These are phyloP conservation scores for Termitomyces sp. DNA, from an alignment of 768 basidiomycete genomes.

Conservation along the genomic window DNA sequence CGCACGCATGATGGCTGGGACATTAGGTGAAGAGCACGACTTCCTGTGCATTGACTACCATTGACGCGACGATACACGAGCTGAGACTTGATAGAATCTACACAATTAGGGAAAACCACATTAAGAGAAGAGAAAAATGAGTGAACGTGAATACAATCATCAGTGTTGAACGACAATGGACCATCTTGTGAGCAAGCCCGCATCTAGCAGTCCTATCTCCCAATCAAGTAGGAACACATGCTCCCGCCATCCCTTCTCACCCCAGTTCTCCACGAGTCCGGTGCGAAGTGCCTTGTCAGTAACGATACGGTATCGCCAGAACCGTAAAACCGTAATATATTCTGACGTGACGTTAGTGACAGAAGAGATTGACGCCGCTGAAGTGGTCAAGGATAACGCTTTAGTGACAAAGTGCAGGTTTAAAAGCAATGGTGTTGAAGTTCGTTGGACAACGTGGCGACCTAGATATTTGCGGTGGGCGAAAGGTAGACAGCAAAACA, in stretches of 20 bases:
- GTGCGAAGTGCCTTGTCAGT: conserved; percentile 25
- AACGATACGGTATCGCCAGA: conserved; percentile 26
- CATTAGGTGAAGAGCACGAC: background rate
- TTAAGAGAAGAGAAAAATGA: background rate
- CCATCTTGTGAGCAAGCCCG: conserved; percentile 49
- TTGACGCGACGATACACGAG: too few species aligned
- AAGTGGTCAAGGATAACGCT: conserved; percentile 28
- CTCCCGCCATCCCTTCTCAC: conserved; percentile 42
- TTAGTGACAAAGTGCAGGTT: conserved; percentile 37
- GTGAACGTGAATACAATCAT: background rate
- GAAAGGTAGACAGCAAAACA: conserved; percentile 46
- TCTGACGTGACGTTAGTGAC: conserved; percentile 40
- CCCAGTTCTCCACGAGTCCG: conserved; percentile 29
- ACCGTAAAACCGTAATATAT: conserved; percentile 27
- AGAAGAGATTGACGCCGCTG: conserved; percentile 29
- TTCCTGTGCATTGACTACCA: background rate
- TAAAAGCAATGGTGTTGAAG: conserved; percentile 37
- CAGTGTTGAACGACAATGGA: conserved; percentile 32
- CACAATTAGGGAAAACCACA: background rate
- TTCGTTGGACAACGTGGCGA: conserved; percentile 19
- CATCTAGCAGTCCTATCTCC: conserved; percentile 50
- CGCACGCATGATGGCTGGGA: background rate
- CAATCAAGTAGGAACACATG: conserved; percentile 46
- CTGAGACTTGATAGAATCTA: background rate
- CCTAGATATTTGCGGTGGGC: conserved; percentile 27